Conservation (phyloP, 768 basidiomycete species). For the Paxillus involutus region DNA sequence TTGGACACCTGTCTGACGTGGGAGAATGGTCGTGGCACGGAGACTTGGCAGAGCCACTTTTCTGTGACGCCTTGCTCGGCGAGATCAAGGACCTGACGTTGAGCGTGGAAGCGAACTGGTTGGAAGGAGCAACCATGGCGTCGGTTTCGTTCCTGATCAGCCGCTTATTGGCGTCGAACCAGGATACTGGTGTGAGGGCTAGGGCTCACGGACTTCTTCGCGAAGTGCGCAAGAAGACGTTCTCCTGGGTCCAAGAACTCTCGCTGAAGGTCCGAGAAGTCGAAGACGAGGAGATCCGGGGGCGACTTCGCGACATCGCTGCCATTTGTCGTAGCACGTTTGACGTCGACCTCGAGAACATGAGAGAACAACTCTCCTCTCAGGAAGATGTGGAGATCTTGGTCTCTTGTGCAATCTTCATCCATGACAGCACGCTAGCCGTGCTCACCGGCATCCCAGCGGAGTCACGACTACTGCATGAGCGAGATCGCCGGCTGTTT, state of each 20-base stretch:
- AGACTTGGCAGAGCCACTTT: constrained; percentile 9
- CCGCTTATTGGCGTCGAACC: not conserved
- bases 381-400: no score
- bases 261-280: constrained; percentile 12
- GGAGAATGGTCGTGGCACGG: constrained; percentile 8
- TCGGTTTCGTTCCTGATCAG: not conserved
- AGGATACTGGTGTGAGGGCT: not conserved
- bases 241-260: constrained; percentile 38
- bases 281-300: constrained; percentile 1
- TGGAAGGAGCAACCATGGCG: constrained; percentile 2
- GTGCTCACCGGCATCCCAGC: not conserved
- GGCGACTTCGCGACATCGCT: constrained; percentile 17
- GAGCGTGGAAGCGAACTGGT: constrained; percentile 2
- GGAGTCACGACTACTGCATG: constrained; percentile 23
- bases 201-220: constrained; percentile 27
- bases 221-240: constrained; percentile 29
- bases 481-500: constrained; percentile 33
- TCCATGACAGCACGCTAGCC: constrained; percentile 32
- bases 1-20: not conserved
- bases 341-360: constrained; percentile 11
- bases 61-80: constrained; percentile 2
- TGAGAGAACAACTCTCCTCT: constrained; percentile 15
- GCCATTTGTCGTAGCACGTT: constrained; percentile 30
- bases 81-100: not conserved
- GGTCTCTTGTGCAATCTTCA: constrained; percentile 31